Base-by-base conservation (phyloP, 495 filamentous ascomycete genomes). In the Sabuloglossum arenarium region DNA sequence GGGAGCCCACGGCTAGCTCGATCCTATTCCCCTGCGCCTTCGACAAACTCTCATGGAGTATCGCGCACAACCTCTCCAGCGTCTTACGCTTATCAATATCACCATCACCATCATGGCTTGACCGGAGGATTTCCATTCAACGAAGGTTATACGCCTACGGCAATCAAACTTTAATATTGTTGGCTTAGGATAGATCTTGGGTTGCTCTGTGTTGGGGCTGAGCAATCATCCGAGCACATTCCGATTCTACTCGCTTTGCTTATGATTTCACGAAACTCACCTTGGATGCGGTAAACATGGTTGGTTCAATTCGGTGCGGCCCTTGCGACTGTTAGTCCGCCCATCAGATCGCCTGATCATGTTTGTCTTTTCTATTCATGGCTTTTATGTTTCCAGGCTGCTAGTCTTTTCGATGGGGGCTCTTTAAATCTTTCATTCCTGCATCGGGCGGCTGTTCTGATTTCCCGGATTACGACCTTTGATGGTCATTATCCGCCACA, bases 51-150 rank as follows among this genome's bases (percentile, higher is more conserved):
- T 63, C 49, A 34, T 1, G 25, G 59, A 14, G 59, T 62, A 21
- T 60, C 60, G 34, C 51, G 61, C 55, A 53, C 71, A 6, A 60
- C 71, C 52, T 71, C 74, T 1, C 67, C 68, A 8, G 66, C 64
- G 37, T 54, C 62, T 0, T 70, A 68, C 34, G 64, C 61, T 42
- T 72, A 73, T 61, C 63, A 65, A 29, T 74, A 71, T 54, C 53
- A 54, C 23, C 1, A 1, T 5, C 23, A 37, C 29, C 28, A 54
- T 16, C 24, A 31, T 11, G 30, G 34, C 53, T 37, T 54, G 16
- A 6, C 34, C 16, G 6, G 6, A 31, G 29, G 47, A 51, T 51
- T 51, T 10, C 24, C 47, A 27, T 49, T 49, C 45, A 49, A 49
- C 25, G 45, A 49, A 16, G 25, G 45, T n/a, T 23, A 51, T 16